Base-by-base conservation (phyloP, 2,329 filamentous ascomycete genomes). In the Pyrenochaeta sp. region DNA sequence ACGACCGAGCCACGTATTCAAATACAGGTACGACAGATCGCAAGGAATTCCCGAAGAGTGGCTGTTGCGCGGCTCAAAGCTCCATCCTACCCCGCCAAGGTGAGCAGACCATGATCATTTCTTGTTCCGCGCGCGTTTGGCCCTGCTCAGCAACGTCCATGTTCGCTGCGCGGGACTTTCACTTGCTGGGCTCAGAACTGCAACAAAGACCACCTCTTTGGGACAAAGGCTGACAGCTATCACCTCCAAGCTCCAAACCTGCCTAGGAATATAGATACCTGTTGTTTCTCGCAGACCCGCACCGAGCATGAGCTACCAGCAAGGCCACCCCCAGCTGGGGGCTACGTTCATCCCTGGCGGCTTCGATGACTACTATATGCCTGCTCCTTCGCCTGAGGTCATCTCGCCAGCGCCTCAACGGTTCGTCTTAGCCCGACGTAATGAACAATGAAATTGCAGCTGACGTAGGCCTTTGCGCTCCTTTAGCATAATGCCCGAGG, bases 401-500 rank as follows among this genome's bases (percentile, higher is more conserved):
- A 80, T 88, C 55, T 86, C 86, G 62, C 86, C 86, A 41, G 80
- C 83, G 61, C 86, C 86, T 52, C 85, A 89, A 75, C 81, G 86
- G 85, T 87, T 74, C 60, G 78, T 69, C 48, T 51, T 48, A 45
- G 53, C 48, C 55, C 45, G 50, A 43, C 40, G 46, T 41, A 44
- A 43, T 45, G 42, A 48, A 41, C 49, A 39, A 28, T 53, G 47
- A 53, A 51, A 59, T 61, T 62, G 53, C 53, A 51, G 65, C 67
- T 67, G 63, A 68, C 63, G 52, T 61, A 55, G 50, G 41, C 44
- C 27, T 28, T 40, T 24, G 42, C 14, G 14, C 14, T 41, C 48
- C 43, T 44, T 68, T 72, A 96, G 90, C 77, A 85, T 95, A 66
- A 96, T 93, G 85, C 89, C 90, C 70, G 91, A 96, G 80, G 91